phyloP scores from a whole-genome alignment of 2,329 filamentous ascomycete species.

The Talaromyces islandicus region DNA sequence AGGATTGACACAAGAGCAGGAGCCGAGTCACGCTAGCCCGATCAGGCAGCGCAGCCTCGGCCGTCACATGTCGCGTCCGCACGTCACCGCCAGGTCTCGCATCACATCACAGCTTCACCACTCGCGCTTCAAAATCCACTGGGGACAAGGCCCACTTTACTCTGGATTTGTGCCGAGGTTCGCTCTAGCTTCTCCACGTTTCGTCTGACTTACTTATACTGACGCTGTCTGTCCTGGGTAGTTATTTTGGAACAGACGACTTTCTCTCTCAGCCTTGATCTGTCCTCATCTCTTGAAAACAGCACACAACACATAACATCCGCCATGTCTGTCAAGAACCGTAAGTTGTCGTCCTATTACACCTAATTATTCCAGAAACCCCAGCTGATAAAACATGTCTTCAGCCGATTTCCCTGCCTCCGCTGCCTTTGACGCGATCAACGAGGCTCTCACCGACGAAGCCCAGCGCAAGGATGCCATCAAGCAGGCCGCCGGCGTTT shows the following conservation, averaged over 20 bases:
- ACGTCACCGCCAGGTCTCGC: constrained; percentile 14
- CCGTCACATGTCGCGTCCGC: constrained; percentile 9
- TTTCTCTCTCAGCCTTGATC: background rate
- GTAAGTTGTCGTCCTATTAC: constrained; percentile 41
- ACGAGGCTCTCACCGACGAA: constrained; percentile 62
- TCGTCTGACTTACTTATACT: background rate
- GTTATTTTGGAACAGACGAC: background rate
- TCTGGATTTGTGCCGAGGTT: background rate
- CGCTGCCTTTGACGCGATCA: constrained; percentile 83
- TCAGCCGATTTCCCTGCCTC: constrained; percentile 83
- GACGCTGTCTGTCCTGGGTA: background rate
- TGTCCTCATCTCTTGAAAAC: background rate
- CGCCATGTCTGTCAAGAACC: constrained; percentile 68
- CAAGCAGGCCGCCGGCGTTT: constrained; percentile 80
- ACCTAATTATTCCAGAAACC: background rate
- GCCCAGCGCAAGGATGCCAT: constrained; percentile 79
- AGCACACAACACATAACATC: background rate
- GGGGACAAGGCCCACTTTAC: background rate
- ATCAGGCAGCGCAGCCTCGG: background rate
- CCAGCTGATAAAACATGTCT: background rate
- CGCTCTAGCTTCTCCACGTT: background rate
- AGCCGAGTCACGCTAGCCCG: background rate
- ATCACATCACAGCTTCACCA: constrained; percentile 31
- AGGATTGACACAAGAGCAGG: background rate
- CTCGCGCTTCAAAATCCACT: background rate